Percentiles rank a stretch among this genome's conserved stretches.
These are phyloP conservation scores for Fusarium sp. DNA, from an alignment of 2,329 filamentous ascomycete species.

Conservation along the genomic window DNA sequence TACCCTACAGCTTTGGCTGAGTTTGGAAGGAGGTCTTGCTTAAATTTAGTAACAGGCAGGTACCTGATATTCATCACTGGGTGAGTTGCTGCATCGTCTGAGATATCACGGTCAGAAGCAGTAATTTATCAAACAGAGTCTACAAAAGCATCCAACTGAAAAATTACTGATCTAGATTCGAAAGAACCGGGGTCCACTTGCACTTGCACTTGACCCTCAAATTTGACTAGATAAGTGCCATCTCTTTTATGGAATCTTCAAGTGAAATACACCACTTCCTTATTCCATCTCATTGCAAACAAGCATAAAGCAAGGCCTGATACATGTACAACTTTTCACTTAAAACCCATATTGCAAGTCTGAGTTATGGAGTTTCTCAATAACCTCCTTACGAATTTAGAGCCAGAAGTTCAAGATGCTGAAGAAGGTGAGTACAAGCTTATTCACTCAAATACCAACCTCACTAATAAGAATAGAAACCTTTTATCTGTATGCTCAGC, in stretches of 20 bases:
- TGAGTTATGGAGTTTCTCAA: constrained; percentile 31
- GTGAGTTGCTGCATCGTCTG: neutral
- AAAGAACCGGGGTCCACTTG: neutral
- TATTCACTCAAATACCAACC: neutral
- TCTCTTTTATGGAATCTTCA: neutral
- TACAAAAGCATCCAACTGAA: neutral
- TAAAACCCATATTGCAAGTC: neutral
- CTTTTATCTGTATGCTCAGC: constrained; percentile 84
- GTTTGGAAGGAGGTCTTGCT: neutral
- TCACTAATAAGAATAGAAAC: constrained; percentile 70
- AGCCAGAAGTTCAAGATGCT: constrained; percentile 59
- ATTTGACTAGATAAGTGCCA: neutral
- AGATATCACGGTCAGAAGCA: neutral
- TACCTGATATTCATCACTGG: neutral
- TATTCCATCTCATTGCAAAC: neutral
- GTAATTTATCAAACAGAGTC: neutral
- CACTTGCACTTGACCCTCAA: neutral
- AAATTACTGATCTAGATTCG: neutral
- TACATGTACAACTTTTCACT: neutral
- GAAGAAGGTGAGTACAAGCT: constrained; percentile 56
- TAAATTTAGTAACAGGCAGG: neutral
- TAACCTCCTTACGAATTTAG: constrained; percentile 50
- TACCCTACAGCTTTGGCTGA: neutral
- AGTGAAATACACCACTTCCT: neutral
- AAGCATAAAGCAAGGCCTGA: neutral